Base-by-base conservation (phyloP, 2,329 filamentous ascomycete genomes). In the Sporothrix pallida region DNA sequence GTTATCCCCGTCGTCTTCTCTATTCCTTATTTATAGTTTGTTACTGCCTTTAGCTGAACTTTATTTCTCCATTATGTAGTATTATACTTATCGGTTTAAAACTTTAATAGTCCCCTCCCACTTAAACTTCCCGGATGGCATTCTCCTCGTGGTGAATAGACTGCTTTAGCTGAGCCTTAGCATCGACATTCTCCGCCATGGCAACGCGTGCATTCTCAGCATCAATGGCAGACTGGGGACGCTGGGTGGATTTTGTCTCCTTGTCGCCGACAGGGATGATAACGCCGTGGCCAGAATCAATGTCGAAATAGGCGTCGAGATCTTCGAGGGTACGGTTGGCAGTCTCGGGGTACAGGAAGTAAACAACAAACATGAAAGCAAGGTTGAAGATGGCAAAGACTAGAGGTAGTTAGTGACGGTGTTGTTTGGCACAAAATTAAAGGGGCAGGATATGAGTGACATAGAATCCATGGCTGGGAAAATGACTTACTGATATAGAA, bases 331-430 rank as follows among this genome's bases (percentile, higher is more conserved):
- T 71, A 17, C 69, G 69, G 15, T 71, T 71, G 50, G 69, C 69
- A 7, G 79, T 79, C 69, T 80, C 79, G 0, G 78, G 78, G 60
- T 80, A 79, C 4, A 79, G 72, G 63, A 78, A 79, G 70, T 78
- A 79, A 1, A 75, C 72, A 15, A 75, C 58, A 1, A 72, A 72
- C 9, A 79, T 76, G 73, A 78, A 79, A 0, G 74, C 73, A 1
- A 79, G 74, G 56, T 78, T 78, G 65, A 78, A 78, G 58, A 74
- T 71, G 15, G 77, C 77, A 58, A 77, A 78, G 46, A 63, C 58
- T 63, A 37, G 3, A 8, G 3, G n/a, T 8, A 8, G 52, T 54
- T 54, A 54, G 52, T 2, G n/a, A 52, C 15, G n/a, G 48, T 52
- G 15, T n/a, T 48, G 46, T 48, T 48, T 9, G 8, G 44, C 13